Base-by-base conservation (phyloP, 2,329 filamentous ascomycete species). In the Xylariaceae sp. region DNA sequence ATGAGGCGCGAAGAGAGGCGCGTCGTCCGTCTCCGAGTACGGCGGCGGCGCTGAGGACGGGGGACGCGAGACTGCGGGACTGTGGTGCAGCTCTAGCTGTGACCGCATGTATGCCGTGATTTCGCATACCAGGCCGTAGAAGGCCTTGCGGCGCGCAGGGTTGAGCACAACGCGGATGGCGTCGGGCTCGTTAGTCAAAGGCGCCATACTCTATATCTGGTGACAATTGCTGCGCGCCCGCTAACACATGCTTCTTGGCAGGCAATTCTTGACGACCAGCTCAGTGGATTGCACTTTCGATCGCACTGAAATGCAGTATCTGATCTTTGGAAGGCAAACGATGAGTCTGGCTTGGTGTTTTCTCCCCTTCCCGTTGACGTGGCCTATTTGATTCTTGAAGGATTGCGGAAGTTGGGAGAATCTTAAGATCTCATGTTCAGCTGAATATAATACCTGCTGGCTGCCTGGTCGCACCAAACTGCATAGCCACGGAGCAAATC, bases 81-180 rank as follows among this genome's bases (percentile, higher is more conserved):
- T 55, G 18, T 70, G 56, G 2, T 69, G 68, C 6, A 77, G 69
- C 56, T 82, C 74, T 14, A 85, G 67, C 59, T 83, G 77, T 2
- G 75, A 74, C 44, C 78, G 77, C 80, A 86, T 85, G 56, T 79
- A 78, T n/a, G 69, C 67, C n/a, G 75, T 77, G 65, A 85, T 81
- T 40, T 83, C 78, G 45, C 74, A 70, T 20, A 82, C 72, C 19
- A 86, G 77, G 46, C 71, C 71, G 53, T 81, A 77, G 29, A 84
- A 76, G 2, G 78, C 81, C 59, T 76, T 77, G 45, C 83, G 80
- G 44, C 78, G 76, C 23, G 79, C 77, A 23, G 75, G 74, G 61
- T 84, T 81, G 41, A 86, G 75, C 21, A 81, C 75, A 50, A 85
- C 78, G 70, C 82, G 76, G 51, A 85, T 70, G 62, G 82, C 81